A percentile compares a stretch with the other conserved stretches of the same genome.
Conservation (phyloP, 129 eudicot genomes). For the Chrysanthemum makinoi region DNA sequence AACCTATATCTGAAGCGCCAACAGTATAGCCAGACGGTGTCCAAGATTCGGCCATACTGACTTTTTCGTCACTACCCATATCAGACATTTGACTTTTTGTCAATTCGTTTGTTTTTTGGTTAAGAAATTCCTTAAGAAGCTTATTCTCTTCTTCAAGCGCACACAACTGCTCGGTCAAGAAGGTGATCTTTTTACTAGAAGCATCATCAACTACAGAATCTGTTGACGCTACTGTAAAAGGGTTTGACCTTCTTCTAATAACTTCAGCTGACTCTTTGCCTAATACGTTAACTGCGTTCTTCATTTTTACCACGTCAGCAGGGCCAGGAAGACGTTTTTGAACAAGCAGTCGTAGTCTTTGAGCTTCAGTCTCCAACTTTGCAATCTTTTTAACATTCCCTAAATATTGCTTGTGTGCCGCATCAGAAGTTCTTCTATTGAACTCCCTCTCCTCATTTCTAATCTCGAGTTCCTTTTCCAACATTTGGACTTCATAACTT, state of each 20-base stretch:
- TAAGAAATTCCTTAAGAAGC: constrained; percentile 57
- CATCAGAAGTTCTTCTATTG: constrained; percentile 60
- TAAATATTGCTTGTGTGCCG: constrained; percentile 64
- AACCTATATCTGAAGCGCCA: constrained; percentile 60
- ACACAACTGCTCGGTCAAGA: constrained; percentile 50
- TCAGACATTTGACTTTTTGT: constrained; percentile 55
- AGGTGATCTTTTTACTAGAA: constrained; percentile 46
- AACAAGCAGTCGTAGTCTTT: constrained; percentile 73
- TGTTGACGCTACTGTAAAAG: constrained; percentile 35
- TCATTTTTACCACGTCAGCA: constrained; percentile 77
- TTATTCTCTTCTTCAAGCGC: constrained; percentile 71
- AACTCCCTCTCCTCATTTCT: constrained; percentile 85
- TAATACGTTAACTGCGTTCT: constrained; percentile 27
- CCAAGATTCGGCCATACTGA: constrained; percentile 65
- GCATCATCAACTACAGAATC: constrained; percentile 45
- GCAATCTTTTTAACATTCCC: constrained; percentile 74
- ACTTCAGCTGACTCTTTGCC: constrained; percentile 27
- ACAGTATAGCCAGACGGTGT: constrained; percentile 43
- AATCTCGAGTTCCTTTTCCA: constrained; percentile 83
- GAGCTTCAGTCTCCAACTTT: constrained; percentile 73
- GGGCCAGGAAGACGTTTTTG: constrained; percentile 80
- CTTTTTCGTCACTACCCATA: constrained; percentile 69
- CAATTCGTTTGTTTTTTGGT: constrained; percentile 40
- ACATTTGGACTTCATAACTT: constrained; percentile 68
- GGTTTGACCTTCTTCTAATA: constrained; percentile 55